Evolutionary conservation across 192 early-diverging fungal species (phyloP).

Genomic region (Backusella westeae): DNA sequence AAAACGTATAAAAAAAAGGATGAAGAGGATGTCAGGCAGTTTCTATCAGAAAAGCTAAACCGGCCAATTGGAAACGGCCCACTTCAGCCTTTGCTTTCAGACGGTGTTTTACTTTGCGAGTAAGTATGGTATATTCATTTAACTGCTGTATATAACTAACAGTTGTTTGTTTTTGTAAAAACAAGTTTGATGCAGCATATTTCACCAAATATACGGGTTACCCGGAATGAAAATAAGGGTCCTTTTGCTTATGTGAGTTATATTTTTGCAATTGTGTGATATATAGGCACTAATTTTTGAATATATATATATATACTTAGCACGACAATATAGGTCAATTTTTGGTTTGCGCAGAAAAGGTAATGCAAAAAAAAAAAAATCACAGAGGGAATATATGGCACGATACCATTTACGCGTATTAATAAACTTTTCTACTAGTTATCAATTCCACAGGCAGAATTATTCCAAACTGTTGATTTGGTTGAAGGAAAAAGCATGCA

Average conservation of each 20-base stretch:
- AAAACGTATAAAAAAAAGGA: neutral
- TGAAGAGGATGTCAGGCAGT: slow-evolving; percentile 1
- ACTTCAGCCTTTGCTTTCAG: slow-evolving; percentile 63
- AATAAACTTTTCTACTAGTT: slow-evolving; percentile 37
- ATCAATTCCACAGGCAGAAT: slow-evolving; percentile 71
- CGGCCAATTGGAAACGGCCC: slow-evolving; percentile 40
- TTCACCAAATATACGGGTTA: neutral
- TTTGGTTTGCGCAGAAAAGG: slow-evolving; percentile 59
- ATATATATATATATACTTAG: slow-evolving; percentile 37
- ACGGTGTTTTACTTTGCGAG: slow-evolving; percentile 78
- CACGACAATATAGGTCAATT: slow-evolving; percentile 84
- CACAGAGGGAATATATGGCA: neutral
- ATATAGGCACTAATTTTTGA: neutral
- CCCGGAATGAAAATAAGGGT: neutral
- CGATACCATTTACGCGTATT: neutral
- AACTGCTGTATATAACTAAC: neutral
- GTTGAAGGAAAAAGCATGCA: slow-evolving; percentile 81
- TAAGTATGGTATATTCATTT: slow-evolving; percentile 28
- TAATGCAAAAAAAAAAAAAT: slow-evolving; percentile 19
- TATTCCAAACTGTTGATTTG: slow-evolving; percentile 82
- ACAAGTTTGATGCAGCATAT: slow-evolving; percentile 7
- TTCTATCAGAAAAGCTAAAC: neutral
- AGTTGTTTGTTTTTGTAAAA: neutral
- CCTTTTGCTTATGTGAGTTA: slow-evolving; percentile 6
- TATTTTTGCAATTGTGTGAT: neutral